A percentile compares a stretch with the other conserved stretches of the same genome.
phyloP scores from a whole-genome alignment of 176 grass and related monocot species.

The Rhynchospora tenuis region DNA sequence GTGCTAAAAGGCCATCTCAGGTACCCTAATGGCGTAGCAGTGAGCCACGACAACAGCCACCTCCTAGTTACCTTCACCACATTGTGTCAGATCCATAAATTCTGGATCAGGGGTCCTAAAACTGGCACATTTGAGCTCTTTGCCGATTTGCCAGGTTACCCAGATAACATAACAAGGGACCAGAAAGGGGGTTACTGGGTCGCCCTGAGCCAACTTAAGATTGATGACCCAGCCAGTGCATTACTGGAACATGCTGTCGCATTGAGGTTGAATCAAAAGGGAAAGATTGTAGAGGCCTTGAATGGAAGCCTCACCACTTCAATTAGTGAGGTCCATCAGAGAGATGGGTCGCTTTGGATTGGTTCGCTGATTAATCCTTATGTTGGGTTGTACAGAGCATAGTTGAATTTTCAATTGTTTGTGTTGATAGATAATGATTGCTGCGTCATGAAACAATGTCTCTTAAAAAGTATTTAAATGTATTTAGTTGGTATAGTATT shows the following conservation, averaged over 20 bases:
- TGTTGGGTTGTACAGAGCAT: constrained; percentile 35
- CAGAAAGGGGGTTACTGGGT: constrained; percentile 59
- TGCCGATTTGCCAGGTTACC: constrained; percentile 69
- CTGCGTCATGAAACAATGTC: neutral
- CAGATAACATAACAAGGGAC: constrained; percentile 64
- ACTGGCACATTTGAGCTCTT: constrained; percentile 39
- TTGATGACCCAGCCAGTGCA: neutral
- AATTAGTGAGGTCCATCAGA: constrained; percentile 69
- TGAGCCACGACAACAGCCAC: constrained; percentile 57
- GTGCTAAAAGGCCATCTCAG: constrained; percentile 44
- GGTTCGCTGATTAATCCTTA: constrained; percentile 72
- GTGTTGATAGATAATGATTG: neutral
- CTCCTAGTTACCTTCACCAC: constrained; percentile 53
- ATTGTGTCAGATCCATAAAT: constrained; percentile 43
- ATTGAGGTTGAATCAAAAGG: constrained; percentile 38
- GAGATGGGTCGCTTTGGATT: constrained; percentile 52
- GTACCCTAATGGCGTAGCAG: constrained; percentile 66
- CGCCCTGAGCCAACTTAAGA: constrained; percentile 52
- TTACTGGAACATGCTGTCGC: constrained; percentile 32
- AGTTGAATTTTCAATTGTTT: neutral
- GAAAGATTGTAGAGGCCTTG: constrained; percentile 34
- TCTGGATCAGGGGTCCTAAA: constrained; percentile 50
- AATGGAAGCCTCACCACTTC: constrained; percentile 31
- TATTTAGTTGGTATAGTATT: neutral
- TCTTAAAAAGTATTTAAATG: neutral